Evolutionary conservation across 148 eudicot species (phyloP), one percentile per base, ranked within the genome.

Genomic region (Rhododendron vialii): DNA sequence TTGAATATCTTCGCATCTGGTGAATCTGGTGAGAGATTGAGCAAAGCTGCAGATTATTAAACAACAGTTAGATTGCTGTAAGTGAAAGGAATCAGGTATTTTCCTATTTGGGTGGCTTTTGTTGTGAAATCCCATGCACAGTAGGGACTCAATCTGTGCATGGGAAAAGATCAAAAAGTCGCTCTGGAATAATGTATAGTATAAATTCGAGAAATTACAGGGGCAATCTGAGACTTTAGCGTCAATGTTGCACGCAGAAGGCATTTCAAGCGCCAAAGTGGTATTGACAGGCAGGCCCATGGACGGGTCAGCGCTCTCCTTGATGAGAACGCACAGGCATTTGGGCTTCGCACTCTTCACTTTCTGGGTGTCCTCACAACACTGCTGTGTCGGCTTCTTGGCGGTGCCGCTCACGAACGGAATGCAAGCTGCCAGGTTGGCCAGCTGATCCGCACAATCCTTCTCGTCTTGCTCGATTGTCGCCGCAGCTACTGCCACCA

Each of bases 231-330:
- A 90, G 85, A 85, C 82, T 74, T 85, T 90, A 83, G 92, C 89
- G 47, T 90, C 92, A 30, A 85, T 88, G 33, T 90, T 87, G 88
- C 92, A 90, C 14, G 85, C 88, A 5, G 88, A 61, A 1, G 92
- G 92, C 92, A 90, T 90, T 77, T 88, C 88, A n/a, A 90, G 84
- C 6, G 92, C 92, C 84, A 90, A 83, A 74, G 92, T 90, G 69
- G 90, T 90, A 33, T 88, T 90, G 55, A 90, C 78, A 79, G 90
- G 90, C 45, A 90, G 88, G 18, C 92, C 92, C 86, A 90, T 79
- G 41, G 89, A 88, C 4, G 92, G 89, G 61, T 90, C 90, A 53
- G 89, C 83, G 86, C 92, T 90, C 78, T 90, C 90, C 81, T 87
- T 90, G 84, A 90, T 90, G 18, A 90, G 88, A 38, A 90, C 92